Conservation (phyloP, 1,139 yeast species). For the Blastobotrys buckinghamii region DNA sequence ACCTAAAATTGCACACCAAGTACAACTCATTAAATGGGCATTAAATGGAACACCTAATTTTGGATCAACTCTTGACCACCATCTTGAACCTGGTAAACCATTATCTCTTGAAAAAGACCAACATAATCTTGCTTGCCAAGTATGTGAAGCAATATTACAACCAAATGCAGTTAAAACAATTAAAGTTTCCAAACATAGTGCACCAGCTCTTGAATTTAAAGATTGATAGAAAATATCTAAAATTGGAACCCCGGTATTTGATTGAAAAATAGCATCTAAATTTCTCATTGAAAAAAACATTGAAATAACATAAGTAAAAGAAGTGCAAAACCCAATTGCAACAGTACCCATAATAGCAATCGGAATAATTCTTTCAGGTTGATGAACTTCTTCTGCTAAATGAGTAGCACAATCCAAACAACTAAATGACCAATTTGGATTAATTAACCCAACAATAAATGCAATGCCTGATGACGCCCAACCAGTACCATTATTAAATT, state of each 20-base stretch:
- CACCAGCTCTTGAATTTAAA: constrained; percentile 48
- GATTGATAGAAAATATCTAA: constrained; percentile 42
- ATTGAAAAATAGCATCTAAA: constrained; percentile 39
- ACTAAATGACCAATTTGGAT: constrained; percentile 51
- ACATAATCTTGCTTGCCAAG: constrained; percentile 70
- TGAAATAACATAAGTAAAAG: constrained; percentile 48
- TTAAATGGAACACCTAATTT: constrained; percentile 62
- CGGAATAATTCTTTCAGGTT: constrained; percentile 49
- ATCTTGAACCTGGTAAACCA: constrained; percentile 53
- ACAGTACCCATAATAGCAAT: constrained; percentile 52
- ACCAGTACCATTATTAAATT: constrained; percentile 49
- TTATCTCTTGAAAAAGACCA: constrained; percentile 83
- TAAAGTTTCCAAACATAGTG: constrained; percentile 50
- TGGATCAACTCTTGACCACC: constrained; percentile 63
- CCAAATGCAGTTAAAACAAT: constrained; percentile 55
- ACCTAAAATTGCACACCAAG: constrained; percentile 49
- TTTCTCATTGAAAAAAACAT: constrained; percentile 54
- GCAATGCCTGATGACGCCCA: constrained; percentile 52
- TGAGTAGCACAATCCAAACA: constrained; percentile 59
- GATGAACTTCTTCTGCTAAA: constrained; percentile 51
- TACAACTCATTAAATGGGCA: constrained; percentile 58
- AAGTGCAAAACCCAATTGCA: constrained; percentile 50
- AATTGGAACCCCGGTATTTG: constrained; percentile 52
- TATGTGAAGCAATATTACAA: constrained; percentile 69
- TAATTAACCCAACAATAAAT: constrained; percentile 53